These are phyloP conservation scores for Aureobasidium sp. DNA, from an alignment of 2,329 filamentous ascomycete genomes.

Conservation along the genomic window DNA sequence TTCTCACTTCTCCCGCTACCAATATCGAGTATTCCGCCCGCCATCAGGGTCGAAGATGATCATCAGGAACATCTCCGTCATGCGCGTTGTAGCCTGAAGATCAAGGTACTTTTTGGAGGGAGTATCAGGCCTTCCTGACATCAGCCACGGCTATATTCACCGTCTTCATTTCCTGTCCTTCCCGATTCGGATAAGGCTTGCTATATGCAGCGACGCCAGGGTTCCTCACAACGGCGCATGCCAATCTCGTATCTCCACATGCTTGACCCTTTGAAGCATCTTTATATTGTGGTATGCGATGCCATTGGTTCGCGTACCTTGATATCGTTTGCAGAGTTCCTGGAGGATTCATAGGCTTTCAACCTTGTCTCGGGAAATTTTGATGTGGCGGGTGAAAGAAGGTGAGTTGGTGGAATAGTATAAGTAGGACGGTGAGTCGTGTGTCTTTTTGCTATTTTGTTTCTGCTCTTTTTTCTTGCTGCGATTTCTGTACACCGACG, in stretches of 20 bases:
- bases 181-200: not conserved
- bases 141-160: not conserved
- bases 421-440: not conserved
- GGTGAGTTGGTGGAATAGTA: not conserved
- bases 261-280: not conserved
- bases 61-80: not conserved
- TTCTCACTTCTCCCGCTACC: not conserved
- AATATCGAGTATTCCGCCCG: no score
- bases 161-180: not conserved
- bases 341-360: not conserved
- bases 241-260: not conserved
- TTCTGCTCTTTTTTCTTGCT: not conserved
- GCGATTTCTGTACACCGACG: not conserved
- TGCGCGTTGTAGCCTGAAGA: not conserved
- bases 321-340: not conserved
- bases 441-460: not conserved
- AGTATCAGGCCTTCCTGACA: not conserved
- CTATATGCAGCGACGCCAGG: not conserved
- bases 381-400: not conserved
- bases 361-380: no score
- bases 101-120: not conserved
- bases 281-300: not conserved
- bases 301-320: not conserved
- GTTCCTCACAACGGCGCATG: not conserved
- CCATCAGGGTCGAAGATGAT: not conserved